A percentile compares a stretch with the other conserved stretches of the same genome.
phyloP scores from a whole-genome alignment of 2,329 filamentous ascomycete genomes.

The Colletotrichum eleusines region DNA sequence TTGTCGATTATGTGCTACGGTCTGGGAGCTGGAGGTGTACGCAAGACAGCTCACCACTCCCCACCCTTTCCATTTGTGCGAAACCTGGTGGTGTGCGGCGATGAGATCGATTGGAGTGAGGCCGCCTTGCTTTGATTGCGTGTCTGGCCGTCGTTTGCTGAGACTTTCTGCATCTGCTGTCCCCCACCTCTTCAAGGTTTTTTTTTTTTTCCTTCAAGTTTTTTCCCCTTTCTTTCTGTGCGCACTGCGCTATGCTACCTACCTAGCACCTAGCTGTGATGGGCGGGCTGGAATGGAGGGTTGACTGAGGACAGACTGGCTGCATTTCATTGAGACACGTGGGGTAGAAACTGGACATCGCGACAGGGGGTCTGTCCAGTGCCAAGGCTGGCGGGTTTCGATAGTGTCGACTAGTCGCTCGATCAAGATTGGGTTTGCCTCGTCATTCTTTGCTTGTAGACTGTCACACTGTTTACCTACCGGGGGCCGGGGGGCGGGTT shows the following conservation, averaged over 20 bases:
- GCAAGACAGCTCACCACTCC: neutral
- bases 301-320: neutral
- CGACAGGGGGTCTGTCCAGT: neutral
- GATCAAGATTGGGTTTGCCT: neutral
- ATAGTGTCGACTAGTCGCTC: constrained; percentile 11
- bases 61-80: neutral
- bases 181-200: neutral
- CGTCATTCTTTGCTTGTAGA: neutral
- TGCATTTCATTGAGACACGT: constrained; percentile 5
- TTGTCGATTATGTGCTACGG: neutral
- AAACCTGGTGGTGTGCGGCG: constrained; percentile 14
- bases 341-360: constrained; percentile 18
- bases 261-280: too few species aligned
- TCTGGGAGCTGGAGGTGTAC: neutral
- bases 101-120: constrained; percentile 10
- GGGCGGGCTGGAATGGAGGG: neutral
- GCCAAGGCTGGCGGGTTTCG: constrained; percentile 28
- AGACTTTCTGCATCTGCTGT: neutral
- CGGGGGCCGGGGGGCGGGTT: neutral
- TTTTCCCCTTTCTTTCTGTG: too few species aligned
- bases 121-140: constrained; percentile 6
- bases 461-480: neutral
- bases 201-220: too few species aligned
- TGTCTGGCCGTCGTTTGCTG: neutral
- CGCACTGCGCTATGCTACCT: neutral